These are phyloP conservation scores for Mariannaea elegans DNA, from an alignment of 2,329 filamentous ascomycete genomes.

Conservation along the genomic window DNA sequence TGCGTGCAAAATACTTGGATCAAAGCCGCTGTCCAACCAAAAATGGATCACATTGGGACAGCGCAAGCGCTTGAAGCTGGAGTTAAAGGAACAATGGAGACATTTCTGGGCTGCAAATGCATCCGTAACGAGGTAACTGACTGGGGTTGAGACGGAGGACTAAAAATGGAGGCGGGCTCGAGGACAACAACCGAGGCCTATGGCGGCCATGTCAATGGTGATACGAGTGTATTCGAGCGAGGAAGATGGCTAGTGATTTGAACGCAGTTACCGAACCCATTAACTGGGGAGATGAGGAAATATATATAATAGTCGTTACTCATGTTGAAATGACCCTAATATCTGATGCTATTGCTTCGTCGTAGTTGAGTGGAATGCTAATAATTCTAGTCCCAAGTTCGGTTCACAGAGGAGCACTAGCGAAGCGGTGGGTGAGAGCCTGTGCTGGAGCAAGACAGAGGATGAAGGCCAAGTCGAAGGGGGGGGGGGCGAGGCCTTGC, in stretches of 20 bases:
- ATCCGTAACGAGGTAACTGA: constrained; percentile 18
- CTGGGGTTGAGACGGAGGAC: constrained; percentile 13
- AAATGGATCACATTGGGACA: constrained; percentile 32
- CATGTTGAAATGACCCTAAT: neutral
- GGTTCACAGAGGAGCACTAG: too few species aligned
- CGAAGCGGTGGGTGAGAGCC: too few species aligned
- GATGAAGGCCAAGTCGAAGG: too few species aligned
- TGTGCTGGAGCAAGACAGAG: too few species aligned
- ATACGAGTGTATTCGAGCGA: constrained; percentile 14
- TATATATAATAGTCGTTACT: constrained; percentile 16
- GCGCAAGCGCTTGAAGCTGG: constrained; percentile 40
- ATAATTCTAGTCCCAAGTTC: too few species aligned
- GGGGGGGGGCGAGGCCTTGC: too few species aligned
- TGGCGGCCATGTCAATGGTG: constrained; percentile 8
- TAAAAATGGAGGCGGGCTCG: constrained; percentile 13
- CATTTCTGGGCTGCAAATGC: constrained; percentile 18
- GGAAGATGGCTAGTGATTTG: constrained; percentile 19
- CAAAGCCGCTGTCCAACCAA: constrained; percentile 28
- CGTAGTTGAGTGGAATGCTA: too few species aligned
- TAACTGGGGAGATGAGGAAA: constrained; percentile 3
- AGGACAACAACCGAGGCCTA: constrained; percentile 12
- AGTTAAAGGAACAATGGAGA: constrained; percentile 37
- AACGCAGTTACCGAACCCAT: constrained; percentile 4
- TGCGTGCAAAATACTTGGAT: constrained; percentile 33
- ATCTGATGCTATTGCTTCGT: neutral